Percentiles rank a stretch among this genome's conserved stretches.
Conservation (phyloP, 768 basidiomycete genomes). For the Aureoboletus auriporus region DNA sequence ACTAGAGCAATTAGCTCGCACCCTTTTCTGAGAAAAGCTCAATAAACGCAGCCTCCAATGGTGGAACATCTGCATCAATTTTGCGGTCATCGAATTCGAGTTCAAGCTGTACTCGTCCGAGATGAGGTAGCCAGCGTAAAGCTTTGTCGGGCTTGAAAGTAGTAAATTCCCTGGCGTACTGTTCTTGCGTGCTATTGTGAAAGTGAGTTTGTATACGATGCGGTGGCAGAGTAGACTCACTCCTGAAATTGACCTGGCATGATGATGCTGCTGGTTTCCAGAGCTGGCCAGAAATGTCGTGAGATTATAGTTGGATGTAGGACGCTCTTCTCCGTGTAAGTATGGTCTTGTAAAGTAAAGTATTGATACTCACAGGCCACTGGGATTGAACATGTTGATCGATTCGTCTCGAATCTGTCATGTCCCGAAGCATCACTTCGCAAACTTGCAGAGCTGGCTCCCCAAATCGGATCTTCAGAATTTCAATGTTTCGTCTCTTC, state of each 20-base stretch:
- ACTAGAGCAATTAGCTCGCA: conserved; percentile 19
- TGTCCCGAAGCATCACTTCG: conserved; percentile 97
- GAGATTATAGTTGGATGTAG: conserved; percentile 92
- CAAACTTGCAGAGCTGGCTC: conserved; percentile 90
- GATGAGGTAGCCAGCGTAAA: conserved; percentile 83
- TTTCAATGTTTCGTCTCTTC: conserved; percentile 89
- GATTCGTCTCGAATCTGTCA: conserved; percentile 89
- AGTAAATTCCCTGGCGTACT: conserved; percentile 75
- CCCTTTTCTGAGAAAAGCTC: conserved; percentile 79
- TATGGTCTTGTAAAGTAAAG: neutral
- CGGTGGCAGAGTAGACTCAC: conserved; percentile 42
- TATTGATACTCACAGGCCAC: conserved; percentile 44
- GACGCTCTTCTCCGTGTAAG: conserved; percentile 44
- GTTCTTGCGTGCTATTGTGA: conserved; percentile 57
- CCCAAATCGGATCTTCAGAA: conserved; percentile 93
- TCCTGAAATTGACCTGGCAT: conserved; percentile 84
- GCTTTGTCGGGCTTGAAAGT: conserved; percentile 90
- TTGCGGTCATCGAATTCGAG: conserved; percentile 80
- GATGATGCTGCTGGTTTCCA: conserved; percentile 65
- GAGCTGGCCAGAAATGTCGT: conserved; percentile 89
- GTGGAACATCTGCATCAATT: conserved; percentile 71
- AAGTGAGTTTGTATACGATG: conserved; percentile 1
- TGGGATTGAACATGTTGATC: conserved; percentile 85
- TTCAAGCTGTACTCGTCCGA: conserved; percentile 80
- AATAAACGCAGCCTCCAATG: conserved; percentile 87